These are phyloP conservation scores for Debaryomyces coudertii DNA, from an alignment of 1,139 yeast genomes.

Conservation along the genomic window DNA sequence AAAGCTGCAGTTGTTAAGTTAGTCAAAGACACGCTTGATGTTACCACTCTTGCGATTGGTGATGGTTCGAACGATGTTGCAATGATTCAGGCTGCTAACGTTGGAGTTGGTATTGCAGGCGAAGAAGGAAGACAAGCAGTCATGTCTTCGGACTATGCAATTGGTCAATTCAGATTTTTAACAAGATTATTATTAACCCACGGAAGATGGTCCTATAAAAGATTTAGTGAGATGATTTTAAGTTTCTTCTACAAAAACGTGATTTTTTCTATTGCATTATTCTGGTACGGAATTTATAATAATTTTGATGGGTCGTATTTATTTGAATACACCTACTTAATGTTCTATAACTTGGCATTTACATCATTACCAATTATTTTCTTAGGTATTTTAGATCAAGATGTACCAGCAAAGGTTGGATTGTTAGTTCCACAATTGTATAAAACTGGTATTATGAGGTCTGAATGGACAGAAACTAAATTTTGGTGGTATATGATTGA, in stretches of 20 bases:
- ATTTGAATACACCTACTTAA: slow-evolving; percentile 88
- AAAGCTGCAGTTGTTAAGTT: slow-evolving; percentile 94
- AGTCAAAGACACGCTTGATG: slow-evolving; percentile 79
- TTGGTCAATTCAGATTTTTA: slow-evolving; percentile 90
- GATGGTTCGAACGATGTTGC: slow-evolving; percentile 99
- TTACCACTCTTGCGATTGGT: slow-evolving; percentile 88
- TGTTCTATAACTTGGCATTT: slow-evolving; percentile 92
- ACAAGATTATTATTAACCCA: slow-evolving; percentile 81
- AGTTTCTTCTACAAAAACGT: slow-evolving; percentile 91
- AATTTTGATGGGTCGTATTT: slow-evolving; percentile 91
- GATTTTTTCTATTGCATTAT: slow-evolving; percentile 81
- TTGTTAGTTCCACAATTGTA: slow-evolving; percentile 89
- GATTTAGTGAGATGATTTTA: slow-evolving; percentile 94
- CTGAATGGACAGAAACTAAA: slow-evolving; percentile 79
- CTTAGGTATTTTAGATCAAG: slow-evolving; percentile 91
- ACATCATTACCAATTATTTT: slow-evolving; percentile 93
- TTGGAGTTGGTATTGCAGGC: slow-evolving; percentile 98
- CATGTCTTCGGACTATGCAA: slow-evolving; percentile 95
- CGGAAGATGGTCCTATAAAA: slow-evolving; percentile 94
- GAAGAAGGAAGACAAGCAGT: slow-evolving; percentile 99
- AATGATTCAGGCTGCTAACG: slow-evolving; percentile 99
- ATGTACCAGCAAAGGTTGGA: slow-evolving; percentile 80
- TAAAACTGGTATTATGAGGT: slow-evolving; percentile 77
- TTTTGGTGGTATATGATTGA: slow-evolving; percentile 86
- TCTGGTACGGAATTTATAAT: slow-evolving; percentile 89